A percentile compares a stretch with the other conserved stretches of the same genome.
Conservation (phyloP, 805 yeast genomes). For the Zygosaccharomyces lentus region DNA sequence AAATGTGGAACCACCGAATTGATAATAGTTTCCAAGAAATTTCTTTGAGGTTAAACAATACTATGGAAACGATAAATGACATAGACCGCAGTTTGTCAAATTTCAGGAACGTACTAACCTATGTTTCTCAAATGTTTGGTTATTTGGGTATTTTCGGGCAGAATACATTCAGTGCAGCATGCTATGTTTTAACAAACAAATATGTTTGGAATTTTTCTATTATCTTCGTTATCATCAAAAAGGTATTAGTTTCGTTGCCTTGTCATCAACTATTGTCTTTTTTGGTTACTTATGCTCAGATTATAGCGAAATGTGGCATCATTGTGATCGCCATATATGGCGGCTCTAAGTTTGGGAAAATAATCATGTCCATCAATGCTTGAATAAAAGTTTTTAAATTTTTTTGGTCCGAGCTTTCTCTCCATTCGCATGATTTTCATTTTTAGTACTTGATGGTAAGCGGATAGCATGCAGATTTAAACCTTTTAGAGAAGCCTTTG, state of each 20-base stretch:
- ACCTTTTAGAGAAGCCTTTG: slow-evolving; percentile 21
- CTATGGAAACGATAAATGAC: slow-evolving; percentile 13
- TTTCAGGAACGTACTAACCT: slow-evolving; percentile 6
- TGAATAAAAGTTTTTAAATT: neutral
- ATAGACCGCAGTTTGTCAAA: slow-evolving; percentile 14
- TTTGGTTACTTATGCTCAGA: neutral
- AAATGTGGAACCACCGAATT: slow-evolving; percentile 18
- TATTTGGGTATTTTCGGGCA: slow-evolving; percentile 1
- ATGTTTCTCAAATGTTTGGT: slow-evolving; percentile 6
- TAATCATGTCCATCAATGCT: slow-evolving; percentile 5
- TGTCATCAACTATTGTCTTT: neutral
- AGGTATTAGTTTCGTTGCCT: neutral
- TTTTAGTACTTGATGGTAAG: neutral
- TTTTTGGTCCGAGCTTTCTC: neutral
- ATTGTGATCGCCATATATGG: slow-evolving; percentile 11
- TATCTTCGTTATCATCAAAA: neutral
- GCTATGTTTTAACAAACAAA: neutral
- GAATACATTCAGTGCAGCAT: slow-evolving; percentile 1
- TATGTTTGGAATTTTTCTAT: slow-evolving; percentile 4
- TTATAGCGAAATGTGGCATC: slow-evolving; percentile 10
- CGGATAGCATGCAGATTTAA: slow-evolving; percentile 20
- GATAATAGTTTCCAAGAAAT: slow-evolving; percentile 14
- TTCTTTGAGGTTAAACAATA: slow-evolving; percentile 13
- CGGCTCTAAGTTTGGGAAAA: slow-evolving; percentile 14
- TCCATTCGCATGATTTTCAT: neutral